Evolutionary conservation across 2,329 filamentous ascomycete species (phyloP).

Genomic region (Calonectria naviculata): DNA sequence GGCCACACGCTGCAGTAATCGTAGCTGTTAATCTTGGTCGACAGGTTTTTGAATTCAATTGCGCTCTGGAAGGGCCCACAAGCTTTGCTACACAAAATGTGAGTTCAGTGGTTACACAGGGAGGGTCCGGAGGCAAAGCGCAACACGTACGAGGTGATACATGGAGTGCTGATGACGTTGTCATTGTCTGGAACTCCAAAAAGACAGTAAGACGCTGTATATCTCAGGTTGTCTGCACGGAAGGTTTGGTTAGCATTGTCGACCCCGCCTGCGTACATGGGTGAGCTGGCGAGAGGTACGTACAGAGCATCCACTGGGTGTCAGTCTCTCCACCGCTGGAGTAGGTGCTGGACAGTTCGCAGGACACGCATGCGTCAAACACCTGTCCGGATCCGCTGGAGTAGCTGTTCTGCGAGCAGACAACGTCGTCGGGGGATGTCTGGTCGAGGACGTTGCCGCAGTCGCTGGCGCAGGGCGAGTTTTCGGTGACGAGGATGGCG

Average conservation of each 20-base stretch:
- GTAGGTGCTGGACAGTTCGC: constrained; percentile 62
- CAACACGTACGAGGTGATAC: constrained; percentile 60
- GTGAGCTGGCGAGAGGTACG: constrained; percentile 40
- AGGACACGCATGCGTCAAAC: constrained; percentile 63
- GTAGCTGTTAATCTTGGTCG: constrained; percentile 56
- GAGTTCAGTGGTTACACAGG: not conserved
- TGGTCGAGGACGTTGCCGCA: constrained; percentile 65
- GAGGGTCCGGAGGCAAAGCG: constrained; percentile 35
- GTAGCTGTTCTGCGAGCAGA: constrained; percentile 58
- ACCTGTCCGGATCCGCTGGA: constrained; percentile 56
- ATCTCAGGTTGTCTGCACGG: constrained; percentile 67
- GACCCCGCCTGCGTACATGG: not conserved
- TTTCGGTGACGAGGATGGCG: constrained; percentile 55
- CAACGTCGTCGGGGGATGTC: constrained; percentile 59
- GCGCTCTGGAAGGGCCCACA: constrained; percentile 61
- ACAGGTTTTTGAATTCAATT: constrained; percentile 62
- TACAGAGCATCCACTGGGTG: constrained; percentile 66
- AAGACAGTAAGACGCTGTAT: constrained; percentile 65
- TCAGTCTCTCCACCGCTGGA: constrained; percentile 60
- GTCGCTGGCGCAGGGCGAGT: constrained; percentile 60
- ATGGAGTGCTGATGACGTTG: constrained; percentile 58
- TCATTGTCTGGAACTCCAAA: constrained; percentile 60
- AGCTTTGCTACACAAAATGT: constrained; percentile 54
- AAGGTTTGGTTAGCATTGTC: constrained; percentile 24
- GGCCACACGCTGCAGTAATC: constrained; percentile 66